These are phyloP conservation scores for Plasmodium gaboni DNA, from an alignment of 169 alveolate genomes.

Conservation along the genomic window DNA sequence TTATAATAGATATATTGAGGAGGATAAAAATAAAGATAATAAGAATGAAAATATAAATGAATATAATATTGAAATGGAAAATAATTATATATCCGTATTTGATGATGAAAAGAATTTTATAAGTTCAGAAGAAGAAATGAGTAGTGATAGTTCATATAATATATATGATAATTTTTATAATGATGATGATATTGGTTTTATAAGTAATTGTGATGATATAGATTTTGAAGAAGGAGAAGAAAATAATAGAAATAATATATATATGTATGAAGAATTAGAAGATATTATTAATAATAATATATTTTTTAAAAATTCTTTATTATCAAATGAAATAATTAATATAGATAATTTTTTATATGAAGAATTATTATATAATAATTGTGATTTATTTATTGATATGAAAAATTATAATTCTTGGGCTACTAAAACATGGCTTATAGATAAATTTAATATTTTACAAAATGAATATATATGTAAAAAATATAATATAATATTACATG, in stretches of 20 bases:
- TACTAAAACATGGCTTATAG: conserved; percentile 69
- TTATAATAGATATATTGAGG: not conserved
- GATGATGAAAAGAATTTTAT: conserved; percentile 38
- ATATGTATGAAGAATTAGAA: conserved; percentile 27
- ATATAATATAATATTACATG: conserved; percentile 55
- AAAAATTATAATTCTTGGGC: conserved; percentile 77
- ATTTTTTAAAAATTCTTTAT: conserved; percentile 68
- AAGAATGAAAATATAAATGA: not conserved
- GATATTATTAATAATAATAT: conserved; percentile 21
- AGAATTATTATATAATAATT: conserved; percentile 58
- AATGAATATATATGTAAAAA: conserved; percentile 38
- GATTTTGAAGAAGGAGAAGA: conserved; percentile 17
- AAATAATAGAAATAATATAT: conserved; percentile 4
- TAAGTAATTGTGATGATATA: conserved; percentile 47
- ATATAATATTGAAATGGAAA: not conserved
- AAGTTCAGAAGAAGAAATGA: conserved; percentile 15
- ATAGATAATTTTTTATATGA: conserved; percentile 67
- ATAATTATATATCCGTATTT: conserved; percentile 3
- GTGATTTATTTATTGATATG: conserved; percentile 68
- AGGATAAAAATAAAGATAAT: not conserved
- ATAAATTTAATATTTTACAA: conserved; percentile 33
- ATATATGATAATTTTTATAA: not conserved
- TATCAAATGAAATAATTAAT: conserved; percentile 30
- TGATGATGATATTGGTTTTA: conserved; percentile 7
- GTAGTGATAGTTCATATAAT: not conserved